Conservation (phyloP, 371 early-diverging fungal species). For the Smittium culicis region DNA sequence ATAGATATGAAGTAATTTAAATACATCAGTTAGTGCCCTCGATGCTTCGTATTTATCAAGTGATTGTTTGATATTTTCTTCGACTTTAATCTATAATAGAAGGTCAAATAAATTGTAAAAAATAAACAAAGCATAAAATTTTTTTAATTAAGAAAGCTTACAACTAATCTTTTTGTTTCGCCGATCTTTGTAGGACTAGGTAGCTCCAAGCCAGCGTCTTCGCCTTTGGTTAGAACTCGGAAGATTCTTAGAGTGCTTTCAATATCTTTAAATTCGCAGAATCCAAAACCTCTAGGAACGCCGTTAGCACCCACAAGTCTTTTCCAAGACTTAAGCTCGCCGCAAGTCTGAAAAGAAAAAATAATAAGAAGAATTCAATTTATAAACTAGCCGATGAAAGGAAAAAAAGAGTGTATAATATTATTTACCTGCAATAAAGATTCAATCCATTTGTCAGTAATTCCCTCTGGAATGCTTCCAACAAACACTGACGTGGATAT, state of each 20-base stretch:
- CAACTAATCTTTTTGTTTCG: conserved; percentile 7
- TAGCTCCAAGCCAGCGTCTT: conserved; percentile 7
- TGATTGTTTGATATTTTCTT: conserved; percentile 13
- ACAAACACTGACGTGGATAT: conserved; percentile 16
- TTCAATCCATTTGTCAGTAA: conserved; percentile 20
- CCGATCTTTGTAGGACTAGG: not conserved
- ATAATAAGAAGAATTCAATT: not conserved
- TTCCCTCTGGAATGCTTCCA: conserved; percentile 17
- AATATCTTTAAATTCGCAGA: conserved; percentile 23
- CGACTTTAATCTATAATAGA: conserved; percentile 13
- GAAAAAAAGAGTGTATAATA: not conserved
- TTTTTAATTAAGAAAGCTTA: not conserved
- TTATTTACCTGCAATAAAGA: conserved; percentile 14
- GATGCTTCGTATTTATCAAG: conserved; percentile 5
- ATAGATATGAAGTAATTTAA: not conserved
- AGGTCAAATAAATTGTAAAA: not conserved
- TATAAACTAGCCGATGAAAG: not conserved
- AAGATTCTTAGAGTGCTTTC: conserved; percentile 18
- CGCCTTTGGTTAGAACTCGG: conserved; percentile 12
- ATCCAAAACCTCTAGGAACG: conserved; percentile 26
- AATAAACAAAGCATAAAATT: not conserved
- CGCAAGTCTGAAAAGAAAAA: conserved; percentile 14
- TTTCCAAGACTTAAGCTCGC: conserved; percentile 21
- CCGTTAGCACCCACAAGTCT: conserved; percentile 19
- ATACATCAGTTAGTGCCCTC: not conserved